Evolutionary conservation across 768 basidiomycete species (phyloP).

Genomic region (Leccinum pellstonianum): DNA sequence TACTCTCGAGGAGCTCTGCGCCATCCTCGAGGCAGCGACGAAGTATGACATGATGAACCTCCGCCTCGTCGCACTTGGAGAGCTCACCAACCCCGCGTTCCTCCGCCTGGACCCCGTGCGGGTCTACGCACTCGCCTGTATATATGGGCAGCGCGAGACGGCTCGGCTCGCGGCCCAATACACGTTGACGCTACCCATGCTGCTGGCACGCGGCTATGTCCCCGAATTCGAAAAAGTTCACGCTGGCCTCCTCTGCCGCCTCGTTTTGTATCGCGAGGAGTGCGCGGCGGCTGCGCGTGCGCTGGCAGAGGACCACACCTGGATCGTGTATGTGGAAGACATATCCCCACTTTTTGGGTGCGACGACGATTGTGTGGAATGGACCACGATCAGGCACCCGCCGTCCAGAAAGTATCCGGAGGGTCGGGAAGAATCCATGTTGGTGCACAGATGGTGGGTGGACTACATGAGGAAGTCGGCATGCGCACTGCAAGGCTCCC

Average conservation of each 20-base stretch:
- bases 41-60: conserved; percentile 20
- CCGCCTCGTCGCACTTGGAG: background rate
- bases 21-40: conserved; percentile 7
- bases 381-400: background rate
- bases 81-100: background rate
- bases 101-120: conserved; percentile 9
- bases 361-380: background rate
- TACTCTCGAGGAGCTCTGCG: conserved; percentile 2
- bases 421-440: background rate
- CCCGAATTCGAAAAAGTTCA: conserved; percentile 16
- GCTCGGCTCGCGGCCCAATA: conserved; percentile 11
- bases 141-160: background rate
- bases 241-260: conserved; percentile 4
- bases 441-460: conserved; percentile 15
- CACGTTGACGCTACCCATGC: conserved; percentile 7
- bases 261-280: conserved; percentile 13
- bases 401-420: conserved; percentile 5
- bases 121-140: conserved; percentile 16
- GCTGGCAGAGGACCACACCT: conserved; percentile 9
- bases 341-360: conserved; percentile 2
- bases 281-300: background rate
- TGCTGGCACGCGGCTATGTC: background rate
- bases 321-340: background rate
- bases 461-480: conserved; percentile 17
- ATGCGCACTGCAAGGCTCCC: background rate